Base-by-base conservation (phyloP, 1,139 yeast genomes). In the Hansenula anomala region DNA sequence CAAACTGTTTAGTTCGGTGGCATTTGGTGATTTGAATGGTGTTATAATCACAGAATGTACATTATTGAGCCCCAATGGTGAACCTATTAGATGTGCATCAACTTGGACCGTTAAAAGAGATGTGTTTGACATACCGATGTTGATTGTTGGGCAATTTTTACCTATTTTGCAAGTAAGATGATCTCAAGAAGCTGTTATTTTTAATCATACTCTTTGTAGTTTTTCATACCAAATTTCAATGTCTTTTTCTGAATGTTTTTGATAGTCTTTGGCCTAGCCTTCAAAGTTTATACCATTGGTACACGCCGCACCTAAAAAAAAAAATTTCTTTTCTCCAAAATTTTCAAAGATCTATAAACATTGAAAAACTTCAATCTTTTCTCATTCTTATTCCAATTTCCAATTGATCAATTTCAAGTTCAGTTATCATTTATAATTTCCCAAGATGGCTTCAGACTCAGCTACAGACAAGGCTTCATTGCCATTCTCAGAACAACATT, bases 41-140 rank as follows among this genome's bases (percentile, higher is more conserved):
- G 70, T 70, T 18, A 82, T 86, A 24, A 83, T 86, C 77, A 78
- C 89, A 12, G 90, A 82, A 51, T 87, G 95, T 58, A 84, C 94
- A 0, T 64, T 89, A 33, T 59, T 85, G 37, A 78, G 61, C 16
- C 58, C 63, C 15, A 55, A 47, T 39, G 62, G 61, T 1, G 56
- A 55, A 28, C 54, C 53, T 22, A 53, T 62, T 17, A 52, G 62
- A 38, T 85, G 96, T 3, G 80, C 90, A 10, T 81, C 94, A 48
- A 81, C 87, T 47, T 85, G 95, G 89, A 89, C 97, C 0, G 73
- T 90, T 20, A 87, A 87, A 52, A 68, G 96, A 48, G 97, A 90
- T 61, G 78, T 86, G 37, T 90, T 89, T 63, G 96, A 89, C 54
- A 80, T 89, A 39, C 97, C 97, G 13, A 82, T 89, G 92, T 80